Evolutionary conservation across 352 stramenopile genomes (phyloP).

Genomic region (Phytophthora cactorum): DNA sequence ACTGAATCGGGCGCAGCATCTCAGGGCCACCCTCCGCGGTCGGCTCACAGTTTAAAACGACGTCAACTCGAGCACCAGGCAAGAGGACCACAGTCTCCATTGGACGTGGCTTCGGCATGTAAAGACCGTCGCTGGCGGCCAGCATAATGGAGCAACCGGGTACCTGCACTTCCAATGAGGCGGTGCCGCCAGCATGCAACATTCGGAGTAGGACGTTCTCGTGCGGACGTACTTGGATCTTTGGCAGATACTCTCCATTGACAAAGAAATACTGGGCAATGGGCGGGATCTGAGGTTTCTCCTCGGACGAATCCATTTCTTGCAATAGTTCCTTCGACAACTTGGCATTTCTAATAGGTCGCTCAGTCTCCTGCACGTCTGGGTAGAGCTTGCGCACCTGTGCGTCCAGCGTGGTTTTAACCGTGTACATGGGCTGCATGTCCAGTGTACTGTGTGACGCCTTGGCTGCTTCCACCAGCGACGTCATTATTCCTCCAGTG

Average conservation of each 20-base stretch:
- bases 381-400: conserved; percentile 51
- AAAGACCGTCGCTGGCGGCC: conserved; percentile 66
- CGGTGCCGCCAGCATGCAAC: conserved; percentile 63
- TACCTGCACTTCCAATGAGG: conserved; percentile 61
- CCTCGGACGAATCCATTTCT: conserved; percentile 30
- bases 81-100: conserved; percentile 58
- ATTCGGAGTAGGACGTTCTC: conserved; percentile 69
- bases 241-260: conserved; percentile 76
- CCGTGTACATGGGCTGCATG: conserved; percentile 56
- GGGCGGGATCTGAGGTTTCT: conserved; percentile 31
- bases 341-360: conserved; percentile 30
- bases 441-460: conserved; percentile 58
- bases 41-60: conserved; percentile 65
- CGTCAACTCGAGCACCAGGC: conserved; percentile 60
- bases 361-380: conserved; percentile 42
- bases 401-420: conserved; percentile 43
- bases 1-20: conserved; percentile 63
- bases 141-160: conserved; percentile 65
- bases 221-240: conserved; percentile 54
- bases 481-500: conserved; percentile 56
- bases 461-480: conserved; percentile 51
- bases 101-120: conserved; percentile 45
- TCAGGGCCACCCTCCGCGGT: conserved; percentile 31
- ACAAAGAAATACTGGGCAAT: conserved; percentile 70
- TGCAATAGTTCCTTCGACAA: conserved; percentile 37